Evolutionary conservation across 169 alveolate species (phyloP).

Genomic region (Plasmodium sp.): DNA sequence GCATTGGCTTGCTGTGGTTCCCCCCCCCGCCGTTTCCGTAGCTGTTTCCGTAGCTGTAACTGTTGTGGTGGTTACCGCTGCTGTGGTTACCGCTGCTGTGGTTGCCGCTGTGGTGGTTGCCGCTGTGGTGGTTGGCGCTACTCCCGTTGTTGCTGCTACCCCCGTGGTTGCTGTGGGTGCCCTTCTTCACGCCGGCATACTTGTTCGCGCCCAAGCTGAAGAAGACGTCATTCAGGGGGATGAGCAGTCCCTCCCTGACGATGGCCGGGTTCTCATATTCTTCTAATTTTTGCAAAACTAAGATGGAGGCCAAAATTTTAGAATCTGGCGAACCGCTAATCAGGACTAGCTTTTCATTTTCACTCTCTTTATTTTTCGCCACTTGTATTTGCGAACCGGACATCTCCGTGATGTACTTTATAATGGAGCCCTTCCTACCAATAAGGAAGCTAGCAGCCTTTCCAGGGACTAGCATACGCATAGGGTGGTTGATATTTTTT

Average conservation of each 20-base stretch:
- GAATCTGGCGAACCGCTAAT: conserved; percentile 71
- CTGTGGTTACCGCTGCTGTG: no score
- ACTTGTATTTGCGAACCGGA: conserved; percentile 74
- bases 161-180: background rate
- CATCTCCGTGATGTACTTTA: conserved; percentile 51
- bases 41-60: background rate
- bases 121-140: background rate
- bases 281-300: conserved; percentile 67
- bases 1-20: background rate
- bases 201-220: background rate
- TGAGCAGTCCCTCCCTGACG: conserved; percentile 58
- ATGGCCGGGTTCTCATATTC: conserved; percentile 62
- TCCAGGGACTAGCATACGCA: conserved; percentile 74
- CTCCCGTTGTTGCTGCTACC: background rate
- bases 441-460: conserved; percentile 73
- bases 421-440: conserved; percentile 67
- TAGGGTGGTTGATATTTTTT: conserved; percentile 51
- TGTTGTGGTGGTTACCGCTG: no score
- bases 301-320: conserved; percentile 50
- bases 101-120: no score
- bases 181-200: background rate
- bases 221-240: conserved; percentile 44
- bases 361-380: conserved; percentile 73
- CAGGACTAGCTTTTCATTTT: conserved; percentile 64
- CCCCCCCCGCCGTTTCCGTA: background rate